A percentile compares a stretch with the other conserved stretches of the same genome.
These are phyloP conservation scores for Hypoxylon sp. DNA, from an alignment of 2,329 filamentous ascomycete genomes.

Conservation along the genomic window DNA sequence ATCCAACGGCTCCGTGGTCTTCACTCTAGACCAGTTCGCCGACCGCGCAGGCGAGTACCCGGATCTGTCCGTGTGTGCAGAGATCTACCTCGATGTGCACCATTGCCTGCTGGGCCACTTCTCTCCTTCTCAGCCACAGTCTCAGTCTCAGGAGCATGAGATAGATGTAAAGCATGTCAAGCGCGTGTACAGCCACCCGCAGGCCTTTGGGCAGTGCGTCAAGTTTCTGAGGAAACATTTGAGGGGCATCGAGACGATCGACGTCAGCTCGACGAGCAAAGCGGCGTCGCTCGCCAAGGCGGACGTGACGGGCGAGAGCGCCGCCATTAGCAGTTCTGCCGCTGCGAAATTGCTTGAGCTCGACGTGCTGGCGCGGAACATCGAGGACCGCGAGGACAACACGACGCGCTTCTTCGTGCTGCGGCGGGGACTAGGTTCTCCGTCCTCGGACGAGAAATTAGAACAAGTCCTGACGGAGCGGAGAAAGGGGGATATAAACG, in stretches of 20 bases:
- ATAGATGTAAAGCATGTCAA: constrained; percentile 70
- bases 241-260: constrained; percentile 81
- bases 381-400: constrained; percentile 83
- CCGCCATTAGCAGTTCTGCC: constrained; percentile 83
- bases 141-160: neutral
- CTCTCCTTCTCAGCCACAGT: constrained; percentile 22
- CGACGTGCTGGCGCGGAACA: constrained; percentile 76
- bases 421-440: constrained; percentile 49
- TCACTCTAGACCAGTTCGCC: constrained; percentile 90
- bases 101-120: constrained; percentile 82
- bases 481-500: constrained; percentile 39
- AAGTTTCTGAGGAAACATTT: constrained; percentile 79
- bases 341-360: constrained; percentile 79
- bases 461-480: neutral
- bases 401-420: constrained; percentile 85
- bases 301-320: constrained; percentile 71
- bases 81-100: constrained; percentile 88
- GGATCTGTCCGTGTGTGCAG: constrained; percentile 82
- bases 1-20: constrained; percentile 91
- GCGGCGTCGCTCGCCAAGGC: constrained; percentile 83
- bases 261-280: constrained; percentile 85
- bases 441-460: neutral
- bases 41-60: constrained; percentile 76
- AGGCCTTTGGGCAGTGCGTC: constrained; percentile 94
- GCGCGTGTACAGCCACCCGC: constrained; percentile 91